Evolutionary conservation across 2,329 filamentous ascomycete species (phyloP), one percentile per base, ranked within the genome.

Genomic region (Ascochyta lentis): DNA sequence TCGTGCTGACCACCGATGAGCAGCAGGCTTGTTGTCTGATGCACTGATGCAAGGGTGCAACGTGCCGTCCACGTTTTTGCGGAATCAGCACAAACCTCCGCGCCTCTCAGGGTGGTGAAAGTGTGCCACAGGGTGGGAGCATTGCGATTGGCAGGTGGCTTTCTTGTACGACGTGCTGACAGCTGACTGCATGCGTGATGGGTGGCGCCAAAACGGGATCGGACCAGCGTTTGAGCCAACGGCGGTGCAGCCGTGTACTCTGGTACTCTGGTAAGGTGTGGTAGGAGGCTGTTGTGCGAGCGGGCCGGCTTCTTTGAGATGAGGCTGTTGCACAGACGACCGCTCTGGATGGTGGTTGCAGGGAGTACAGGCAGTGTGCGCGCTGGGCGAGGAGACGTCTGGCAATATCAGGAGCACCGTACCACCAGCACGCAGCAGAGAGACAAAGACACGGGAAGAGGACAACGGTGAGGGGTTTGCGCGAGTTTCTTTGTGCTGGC

Each of bases 21-120:
- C 40, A 55, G 44, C 47, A 49, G 34, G 47, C 41, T 50, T 23
- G 40, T 60, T 31, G 10, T 10, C 10, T 29, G 54, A 42, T 49
- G 67, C 68, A 64, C 29, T 43, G 41, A 68, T 49, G 67, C 68
- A 64, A 70, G 70, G 70, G 67, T 72, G 63, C 68, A 72, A 71
- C 69, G 70, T 72, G 70, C 65, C 64, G 50, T 63, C 65, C 68
- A 72, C 69, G 70, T 72, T 73, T 63, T 56, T 64, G 67, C 61
- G 60, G 61, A 59, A 62, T 66, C 54, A 59, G 58, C 60, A 60
- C 64, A 69, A 69, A 58, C 24, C 55, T 68, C 69, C 67, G 69
- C 64, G 46, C 66, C 67, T 69, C 64, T 70, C 60, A 56, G 52
- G 47, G 43, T 38, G 24, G 61, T 57, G 48, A 59, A 38, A 34